Percentiles rank a stretch among this genome's conserved stretches.
Conservation (phyloP, 257 asterid genomes). For the Solanum sejunctum region DNA sequence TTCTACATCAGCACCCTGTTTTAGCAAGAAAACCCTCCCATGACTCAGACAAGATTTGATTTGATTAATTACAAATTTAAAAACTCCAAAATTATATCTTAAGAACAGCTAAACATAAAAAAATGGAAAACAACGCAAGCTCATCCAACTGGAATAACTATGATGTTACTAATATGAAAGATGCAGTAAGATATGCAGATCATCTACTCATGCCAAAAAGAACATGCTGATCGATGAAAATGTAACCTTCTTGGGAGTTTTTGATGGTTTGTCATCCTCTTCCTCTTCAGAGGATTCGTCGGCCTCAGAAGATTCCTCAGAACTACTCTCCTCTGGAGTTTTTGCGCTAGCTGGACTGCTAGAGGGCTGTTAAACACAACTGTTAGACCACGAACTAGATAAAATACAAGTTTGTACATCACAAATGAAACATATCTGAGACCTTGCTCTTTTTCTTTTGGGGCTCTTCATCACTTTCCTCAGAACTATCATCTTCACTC, state of each 20-base stretch:
- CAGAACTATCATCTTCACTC: constrained; percentile 28
- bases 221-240: neutral
- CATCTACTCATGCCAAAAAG: neutral
- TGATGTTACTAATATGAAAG: neutral
- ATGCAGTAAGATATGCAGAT: neutral
- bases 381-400: neutral
- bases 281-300: constrained; percentile 49
- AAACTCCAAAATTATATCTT: neutral
- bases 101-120: neutral
- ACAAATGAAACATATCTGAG: constrained; percentile 3
- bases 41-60: neutral
- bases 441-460: constrained; percentile 35
- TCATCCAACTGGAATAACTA: neutral
- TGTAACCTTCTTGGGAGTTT: constrained; percentile 27
- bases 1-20: constrained; percentile 44
- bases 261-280: constrained; percentile 28
- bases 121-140: neutral
- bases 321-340: constrained; percentile 16
- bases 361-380: neutral
- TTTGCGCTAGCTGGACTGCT: neutral
- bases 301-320: constrained; percentile 37
- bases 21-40: neutral
- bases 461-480: constrained; percentile 41
- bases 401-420: neutral
- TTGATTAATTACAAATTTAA: neutral